These are phyloP conservation scores for Sclerotinia nivalis DNA, from an alignment of 2,329 filamentous ascomycete species.

Conservation along the genomic window DNA sequence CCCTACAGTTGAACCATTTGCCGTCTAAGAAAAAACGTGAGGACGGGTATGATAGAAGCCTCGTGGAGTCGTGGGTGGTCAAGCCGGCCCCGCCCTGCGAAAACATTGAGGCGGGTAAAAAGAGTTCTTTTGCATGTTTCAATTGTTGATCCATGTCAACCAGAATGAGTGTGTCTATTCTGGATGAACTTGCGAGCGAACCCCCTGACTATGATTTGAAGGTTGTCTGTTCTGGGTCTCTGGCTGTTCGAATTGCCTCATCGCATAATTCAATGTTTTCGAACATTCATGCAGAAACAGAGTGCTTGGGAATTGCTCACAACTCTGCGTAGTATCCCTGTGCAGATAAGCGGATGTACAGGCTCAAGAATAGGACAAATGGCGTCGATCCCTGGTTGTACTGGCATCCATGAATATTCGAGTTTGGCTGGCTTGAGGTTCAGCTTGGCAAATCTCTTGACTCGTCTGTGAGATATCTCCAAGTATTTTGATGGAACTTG, in stretches of 20 bases:
- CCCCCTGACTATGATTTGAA: not conserved
- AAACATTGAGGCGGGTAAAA: not conserved
- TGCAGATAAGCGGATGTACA: slow-evolving; percentile 6
- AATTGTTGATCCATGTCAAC: slow-evolving; percentile 4
- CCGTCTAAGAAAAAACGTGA: slow-evolving; percentile 4
- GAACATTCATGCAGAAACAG: slow-evolving; percentile 10
- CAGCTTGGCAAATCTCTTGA: slow-evolving; percentile 9
- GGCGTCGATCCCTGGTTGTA: slow-evolving; percentile 3
- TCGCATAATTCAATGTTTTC: slow-evolving; percentile 8
- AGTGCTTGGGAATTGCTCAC: not conserved
- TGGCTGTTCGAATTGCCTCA: not conserved
- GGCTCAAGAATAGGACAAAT: slow-evolving; percentile 5
- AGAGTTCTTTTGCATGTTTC: slow-evolving; percentile 15
- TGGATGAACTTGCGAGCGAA: slow-evolving; percentile 14
- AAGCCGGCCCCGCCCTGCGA: slow-evolving; percentile 1
- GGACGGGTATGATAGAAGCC: slow-evolving; percentile 8
- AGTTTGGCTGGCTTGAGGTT: not conserved
- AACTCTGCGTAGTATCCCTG: slow-evolving; percentile 8
- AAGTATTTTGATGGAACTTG: not conserved
- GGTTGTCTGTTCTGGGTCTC: not conserved
- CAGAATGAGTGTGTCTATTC: not conserved
- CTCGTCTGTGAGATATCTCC: slow-evolving; percentile 6
- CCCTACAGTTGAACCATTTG: slow-evolving; percentile 10
- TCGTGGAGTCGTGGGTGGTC: not conserved
- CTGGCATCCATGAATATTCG: not conserved